Conservation (phyloP, 1,284 basidiomycete species). For the Fomitiporia mediterranea region DNA sequence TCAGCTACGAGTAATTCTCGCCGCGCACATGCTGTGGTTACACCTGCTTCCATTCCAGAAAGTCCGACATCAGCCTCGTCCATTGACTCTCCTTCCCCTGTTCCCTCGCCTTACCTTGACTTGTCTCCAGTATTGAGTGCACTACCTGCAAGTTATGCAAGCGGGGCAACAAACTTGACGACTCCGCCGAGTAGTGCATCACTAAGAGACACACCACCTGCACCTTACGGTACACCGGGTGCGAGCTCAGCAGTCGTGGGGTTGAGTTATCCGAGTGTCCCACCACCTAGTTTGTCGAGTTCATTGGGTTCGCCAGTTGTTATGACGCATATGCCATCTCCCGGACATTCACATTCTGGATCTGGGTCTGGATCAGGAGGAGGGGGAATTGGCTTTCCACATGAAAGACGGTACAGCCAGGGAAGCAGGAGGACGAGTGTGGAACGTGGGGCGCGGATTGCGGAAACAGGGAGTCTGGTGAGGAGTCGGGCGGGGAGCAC, state of each 20-base stretch:
- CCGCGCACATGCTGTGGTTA: conserved; percentile 38
- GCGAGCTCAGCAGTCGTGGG: conserved; percentile 28
- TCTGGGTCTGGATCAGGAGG: background rate
- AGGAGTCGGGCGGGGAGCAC: conserved; percentile 37
- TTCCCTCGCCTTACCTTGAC: conserved; percentile 47
- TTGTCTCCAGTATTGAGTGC: conserved; percentile 48
- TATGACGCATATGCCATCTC: conserved; percentile 40
- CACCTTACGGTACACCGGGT: conserved; percentile 26
- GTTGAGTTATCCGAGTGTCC: conserved; percentile 61
- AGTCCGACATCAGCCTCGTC: conserved; percentile 50
- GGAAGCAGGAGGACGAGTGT: conserved; percentile 51
- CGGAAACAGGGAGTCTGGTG: conserved; percentile 56
- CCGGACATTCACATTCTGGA: conserved; percentile 23
- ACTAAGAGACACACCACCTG: conserved; percentile 37
- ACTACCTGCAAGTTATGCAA: conserved; percentile 50
- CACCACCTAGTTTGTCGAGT: conserved; percentile 62
- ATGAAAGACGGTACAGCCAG: conserved; percentile 35
- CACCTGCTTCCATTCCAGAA: conserved; percentile 38
- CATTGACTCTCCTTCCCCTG: conserved; percentile 42
- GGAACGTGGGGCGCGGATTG: conserved; percentile 57
- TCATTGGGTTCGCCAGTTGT: conserved; percentile 61
- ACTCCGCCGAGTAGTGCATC: conserved; percentile 62
- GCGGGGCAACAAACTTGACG: conserved; percentile 55
- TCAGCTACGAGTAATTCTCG: conserved; percentile 57
- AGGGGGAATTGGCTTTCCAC: conserved; percentile 25